Percentiles rank a stretch among this genome's conserved stretches.
phyloP scores from a whole-genome alignment of 1,284 basidiomycete species.

The Austroboletus rostrupii region DNA sequence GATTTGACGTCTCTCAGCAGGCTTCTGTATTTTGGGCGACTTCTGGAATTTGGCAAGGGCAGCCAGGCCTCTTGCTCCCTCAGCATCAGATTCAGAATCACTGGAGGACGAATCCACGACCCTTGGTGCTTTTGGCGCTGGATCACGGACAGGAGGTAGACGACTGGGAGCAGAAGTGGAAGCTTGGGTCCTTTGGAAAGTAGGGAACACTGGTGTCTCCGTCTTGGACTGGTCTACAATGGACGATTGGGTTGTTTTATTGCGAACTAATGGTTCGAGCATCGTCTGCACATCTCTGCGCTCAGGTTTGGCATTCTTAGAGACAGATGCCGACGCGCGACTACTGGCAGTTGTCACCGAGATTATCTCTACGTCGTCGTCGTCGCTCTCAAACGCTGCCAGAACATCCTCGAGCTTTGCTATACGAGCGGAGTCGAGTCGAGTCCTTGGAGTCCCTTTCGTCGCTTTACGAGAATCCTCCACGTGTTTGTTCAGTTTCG shows the following conservation, averaged over 20 bases:
- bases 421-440: constrained; percentile 56
- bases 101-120: constrained; percentile 36
- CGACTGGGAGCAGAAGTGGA: constrained; percentile 15
- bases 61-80: constrained; percentile 46
- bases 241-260: constrained; percentile 22
- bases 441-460: constrained; percentile 41
- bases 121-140: constrained; percentile 11
- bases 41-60: constrained; percentile 62
- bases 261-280: constrained; percentile 13
- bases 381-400: constrained; percentile 48
- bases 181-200: constrained; percentile 32
- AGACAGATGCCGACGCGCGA: constrained; percentile 10
- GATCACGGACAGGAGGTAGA: constrained; percentile 24
- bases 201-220: constrained; percentile 31
- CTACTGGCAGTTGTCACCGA: constrained; percentile 20
- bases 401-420: constrained; percentile 56
- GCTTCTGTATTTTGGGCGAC: constrained; percentile 55
- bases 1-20: constrained; percentile 61
- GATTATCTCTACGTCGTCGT: constrained; percentile 47
- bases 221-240: constrained; percentile 35
- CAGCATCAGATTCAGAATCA: constrained; percentile 55
- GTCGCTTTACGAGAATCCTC: constrained; percentile 51
- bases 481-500: constrained; percentile 58
- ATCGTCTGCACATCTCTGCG: constrained; percentile 25
- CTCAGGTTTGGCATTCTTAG: constrained; percentile 14